phyloP scores from a whole-genome alignment of 2,329 filamentous ascomycete species.

The Venturiaceae sp. region DNA sequence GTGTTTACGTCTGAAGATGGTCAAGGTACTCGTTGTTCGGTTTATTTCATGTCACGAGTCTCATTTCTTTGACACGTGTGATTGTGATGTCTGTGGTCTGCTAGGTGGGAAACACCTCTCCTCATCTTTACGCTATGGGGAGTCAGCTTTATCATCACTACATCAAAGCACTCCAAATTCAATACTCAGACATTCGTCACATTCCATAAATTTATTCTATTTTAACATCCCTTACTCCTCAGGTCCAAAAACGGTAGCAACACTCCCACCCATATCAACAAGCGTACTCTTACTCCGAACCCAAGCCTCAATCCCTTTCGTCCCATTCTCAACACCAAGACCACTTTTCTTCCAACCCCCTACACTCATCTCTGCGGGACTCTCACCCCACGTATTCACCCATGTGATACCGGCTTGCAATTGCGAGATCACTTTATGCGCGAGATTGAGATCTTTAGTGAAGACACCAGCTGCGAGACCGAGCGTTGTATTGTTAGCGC shows the following conservation, averaged over 20 bases:
- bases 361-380: slow-evolving; percentile 83
- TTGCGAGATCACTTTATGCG: slow-evolving; percentile 60
- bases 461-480: slow-evolving; percentile 81
- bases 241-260: slow-evolving; percentile 56
- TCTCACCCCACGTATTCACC: slow-evolving; percentile 93
- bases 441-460: slow-evolving; percentile 62
- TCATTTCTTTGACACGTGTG: too few species aligned
- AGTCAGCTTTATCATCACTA: too few species aligned
- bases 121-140: too few species aligned
- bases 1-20: too few species aligned
- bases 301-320: slow-evolving; percentile 71
- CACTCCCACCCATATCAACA: slow-evolving; percentile 66
- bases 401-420: slow-evolving; percentile 82
- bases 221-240: neutral
- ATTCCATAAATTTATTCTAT: neutral
- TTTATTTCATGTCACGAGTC: too few species aligned
- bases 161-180: too few species aligned
- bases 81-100: too few species aligned
- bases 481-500: slow-evolving; percentile 68
- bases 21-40: too few species aligned
- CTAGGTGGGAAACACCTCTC: too few species aligned
- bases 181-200: neutral
- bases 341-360: slow-evolving; percentile 90
- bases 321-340: slow-evolving; percentile 77
- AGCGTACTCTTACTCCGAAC: slow-evolving; percentile 80